These are phyloP conservation scores for Pontederia paniculata DNA, from an alignment of 176 grass and related monocot species.

Conservation along the genomic window DNA sequence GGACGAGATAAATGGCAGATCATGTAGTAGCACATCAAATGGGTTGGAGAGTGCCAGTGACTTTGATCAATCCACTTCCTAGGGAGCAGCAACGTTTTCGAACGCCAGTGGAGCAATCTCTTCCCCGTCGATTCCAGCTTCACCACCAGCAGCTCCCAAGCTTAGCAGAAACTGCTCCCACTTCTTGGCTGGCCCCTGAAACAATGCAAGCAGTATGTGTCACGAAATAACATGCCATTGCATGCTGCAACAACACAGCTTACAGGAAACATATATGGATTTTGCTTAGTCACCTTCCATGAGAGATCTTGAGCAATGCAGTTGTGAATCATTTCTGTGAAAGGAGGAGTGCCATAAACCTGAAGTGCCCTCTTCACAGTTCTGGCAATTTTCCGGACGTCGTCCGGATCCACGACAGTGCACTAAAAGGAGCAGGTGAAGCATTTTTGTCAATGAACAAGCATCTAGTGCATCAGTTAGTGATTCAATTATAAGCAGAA, in stretches of 20 bases:
- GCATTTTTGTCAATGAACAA: neutral
- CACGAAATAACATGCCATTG: too few relatives aligned
- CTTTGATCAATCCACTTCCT: conserved; percentile 12
- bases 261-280: neutral
- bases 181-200: conserved; percentile 67
- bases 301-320: conserved; percentile 89
- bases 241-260: neutral
- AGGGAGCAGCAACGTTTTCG: conserved; percentile 83
- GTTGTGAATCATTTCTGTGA: conserved; percentile 61
- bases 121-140: conserved; percentile 51
- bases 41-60: too few relatives aligned
- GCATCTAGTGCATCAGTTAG: neutral
- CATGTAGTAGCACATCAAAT: too few relatives aligned
- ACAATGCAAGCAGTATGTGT: neutral
- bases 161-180: conserved; percentile 59
- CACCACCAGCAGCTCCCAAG: conserved; percentile 41
- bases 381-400: conserved; percentile 43
- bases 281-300: conserved; percentile 57
- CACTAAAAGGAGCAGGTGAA: conserved; percentile 31
- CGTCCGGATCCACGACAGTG: conserved; percentile 34
- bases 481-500: neutral
- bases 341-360: conserved; percentile 42
- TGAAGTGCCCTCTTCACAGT: conserved; percentile 57
- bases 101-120: conserved; percentile 65
- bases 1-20: too few relatives aligned